A percentile compares a stretch with the other conserved stretches of the same genome.
These are phyloP conservation scores for Carex cristatella DNA, from an alignment of 176 grass and related monocot genomes.

Conservation along the genomic window DNA sequence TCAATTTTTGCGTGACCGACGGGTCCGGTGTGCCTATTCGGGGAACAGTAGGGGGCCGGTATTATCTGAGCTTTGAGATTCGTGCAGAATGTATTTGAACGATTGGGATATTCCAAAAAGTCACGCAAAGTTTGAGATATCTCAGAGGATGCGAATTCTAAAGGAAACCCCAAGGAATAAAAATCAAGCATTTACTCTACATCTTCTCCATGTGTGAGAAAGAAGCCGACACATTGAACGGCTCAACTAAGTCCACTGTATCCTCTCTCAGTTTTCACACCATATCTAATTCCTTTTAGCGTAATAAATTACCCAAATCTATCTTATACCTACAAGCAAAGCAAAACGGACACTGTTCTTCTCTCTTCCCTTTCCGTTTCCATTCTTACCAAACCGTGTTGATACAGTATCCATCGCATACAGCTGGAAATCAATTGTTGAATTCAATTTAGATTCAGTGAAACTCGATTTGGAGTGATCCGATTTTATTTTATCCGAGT, in stretches of 20 bases:
- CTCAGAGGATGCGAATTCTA: too few species aligned
- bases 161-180: neutral
- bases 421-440: neutral
- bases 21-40: too few species aligned
- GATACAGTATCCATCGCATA: neutral
- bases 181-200: conserved; percentile 7
- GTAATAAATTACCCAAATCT: conserved; percentile 15
- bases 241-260: conserved; percentile 23
- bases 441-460: conserved; percentile 18
- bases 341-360: neutral
- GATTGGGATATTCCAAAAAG: too few species aligned
- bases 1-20: too few species aligned
- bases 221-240: conserved; percentile 27
- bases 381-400: neutral
- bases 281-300: conserved; percentile 14
- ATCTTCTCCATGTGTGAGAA: conserved; percentile 1
- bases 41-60: too few species aligned
- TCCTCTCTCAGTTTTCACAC: conserved; percentile 16
- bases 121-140: too few species aligned
- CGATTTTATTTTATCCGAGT: neutral
- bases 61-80: too few species aligned
- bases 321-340: neutral
- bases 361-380: neutral
- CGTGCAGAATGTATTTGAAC: too few species aligned
- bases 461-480: neutral